These are phyloP conservation scores for Rhododendron vialii DNA, from an alignment of 148 eudicot genomes.

Conservation along the genomic window DNA sequence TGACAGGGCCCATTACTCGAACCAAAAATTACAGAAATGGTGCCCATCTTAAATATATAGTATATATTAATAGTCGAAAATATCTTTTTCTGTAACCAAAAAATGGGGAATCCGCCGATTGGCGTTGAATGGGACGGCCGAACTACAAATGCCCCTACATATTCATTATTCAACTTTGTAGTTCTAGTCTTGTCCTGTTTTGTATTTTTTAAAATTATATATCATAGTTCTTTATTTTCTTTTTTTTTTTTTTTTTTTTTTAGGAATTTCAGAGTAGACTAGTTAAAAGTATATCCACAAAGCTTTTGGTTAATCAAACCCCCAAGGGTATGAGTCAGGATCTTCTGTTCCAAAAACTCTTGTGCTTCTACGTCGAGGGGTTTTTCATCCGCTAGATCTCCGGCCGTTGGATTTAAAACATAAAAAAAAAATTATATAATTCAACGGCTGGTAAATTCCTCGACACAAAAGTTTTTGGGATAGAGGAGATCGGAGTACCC, in stretches of 20 bases:
- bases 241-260: too few relatives aligned
- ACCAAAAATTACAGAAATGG: neutral
- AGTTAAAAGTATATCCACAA: too few relatives aligned
- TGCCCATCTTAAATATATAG: too few relatives aligned
- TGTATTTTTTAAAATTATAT: neutral
- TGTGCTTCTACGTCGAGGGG: too few relatives aligned
- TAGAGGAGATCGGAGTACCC: too few relatives aligned
- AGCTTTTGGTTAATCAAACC: too few relatives aligned
- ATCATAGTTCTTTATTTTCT: neutral
- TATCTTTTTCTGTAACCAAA: too few relatives aligned
- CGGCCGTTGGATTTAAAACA: too few relatives aligned
- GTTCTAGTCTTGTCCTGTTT: neutral
- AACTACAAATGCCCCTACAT: neutral
- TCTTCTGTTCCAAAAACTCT: too few relatives aligned
- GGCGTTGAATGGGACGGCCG: neutral
- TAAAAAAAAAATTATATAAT: too few relatives aligned
- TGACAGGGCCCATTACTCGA: neutral
- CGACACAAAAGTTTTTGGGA: too few relatives aligned
- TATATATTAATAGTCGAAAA: neutral
- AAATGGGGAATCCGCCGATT: neutral
- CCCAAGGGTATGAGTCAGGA: too few relatives aligned
- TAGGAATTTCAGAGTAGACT: neutral
- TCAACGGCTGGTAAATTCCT: accelerated
- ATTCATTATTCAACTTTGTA: neutral
- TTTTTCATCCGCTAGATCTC: accelerated